A percentile compares a stretch with the other conserved stretches of the same genome.
Evolutionary conservation across 2,329 filamentous ascomycete genomes (phyloP).

Genomic region (Penicillium polonicum): DNA sequence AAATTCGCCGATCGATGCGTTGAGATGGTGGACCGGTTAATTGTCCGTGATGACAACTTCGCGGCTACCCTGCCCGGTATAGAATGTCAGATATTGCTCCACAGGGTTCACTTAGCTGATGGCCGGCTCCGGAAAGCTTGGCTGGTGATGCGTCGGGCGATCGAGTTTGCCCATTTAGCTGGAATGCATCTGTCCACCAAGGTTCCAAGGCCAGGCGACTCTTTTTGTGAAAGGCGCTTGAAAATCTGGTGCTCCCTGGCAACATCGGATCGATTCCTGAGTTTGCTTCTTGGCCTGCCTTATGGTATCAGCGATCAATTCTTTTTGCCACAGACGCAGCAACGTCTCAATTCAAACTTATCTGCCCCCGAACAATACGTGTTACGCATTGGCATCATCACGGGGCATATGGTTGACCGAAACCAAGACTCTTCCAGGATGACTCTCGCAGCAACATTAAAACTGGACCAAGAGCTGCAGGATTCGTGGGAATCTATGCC

Average conservation of each 20-base stretch:
- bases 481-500: slow-evolving; percentile 33
- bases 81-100: slow-evolving; percentile 52
- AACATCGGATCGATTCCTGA: slow-evolving; percentile 51
- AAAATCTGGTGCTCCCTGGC: slow-evolving; percentile 44
- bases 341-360: slow-evolving; percentile 18
- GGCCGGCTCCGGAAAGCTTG: slow-evolving; percentile 57
- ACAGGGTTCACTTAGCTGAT: slow-evolving; percentile 55
- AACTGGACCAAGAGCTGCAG: slow-evolving; percentile 45
- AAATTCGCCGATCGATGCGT: slow-evolving; percentile 50
- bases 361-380: slow-evolving; percentile 30
- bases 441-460: slow-evolving; percentile 41
- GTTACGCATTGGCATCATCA: slow-evolving; percentile 34
- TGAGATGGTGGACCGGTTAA: slow-evolving; percentile 47
- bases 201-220: slow-evolving; percentile 25
- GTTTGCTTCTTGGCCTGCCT: slow-evolving; percentile 56
- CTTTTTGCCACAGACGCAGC: slow-evolving; percentile 31
- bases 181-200: slow-evolving; percentile 46
- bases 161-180: slow-evolving; percentile 54
- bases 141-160: slow-evolving; percentile 51
- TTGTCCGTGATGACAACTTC: slow-evolving; percentile 52
- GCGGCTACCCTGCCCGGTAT: slow-evolving; percentile 53
- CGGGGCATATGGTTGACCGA: slow-evolving; percentile 44
- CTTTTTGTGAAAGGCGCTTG: slow-evolving; percentile 32
- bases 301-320: slow-evolving; percentile 39
- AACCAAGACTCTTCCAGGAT: slow-evolving; percentile 39